Conservation (phyloP, 306 rosid species). For the Quercus berberidifolia region DNA sequence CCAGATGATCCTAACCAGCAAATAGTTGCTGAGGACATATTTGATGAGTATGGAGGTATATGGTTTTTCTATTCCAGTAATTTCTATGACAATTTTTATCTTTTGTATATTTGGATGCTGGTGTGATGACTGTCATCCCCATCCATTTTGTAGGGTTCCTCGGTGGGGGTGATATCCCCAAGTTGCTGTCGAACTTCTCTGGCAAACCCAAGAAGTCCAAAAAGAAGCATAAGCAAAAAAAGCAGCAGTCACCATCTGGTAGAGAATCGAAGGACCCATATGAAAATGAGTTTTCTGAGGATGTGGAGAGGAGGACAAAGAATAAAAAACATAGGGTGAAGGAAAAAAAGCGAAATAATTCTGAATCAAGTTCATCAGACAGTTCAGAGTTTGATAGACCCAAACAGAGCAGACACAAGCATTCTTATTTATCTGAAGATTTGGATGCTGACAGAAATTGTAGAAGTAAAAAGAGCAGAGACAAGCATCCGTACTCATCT, state of each 20-base stretch:
- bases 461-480: slow-evolving; percentile 24
- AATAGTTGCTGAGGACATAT: slow-evolving; percentile 92
- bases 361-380: slow-evolving; percentile 52
- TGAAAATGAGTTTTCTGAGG: slow-evolving; percentile 40
- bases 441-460: slow-evolving; percentile 13
- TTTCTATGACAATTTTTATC: background rate
- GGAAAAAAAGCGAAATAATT: slow-evolving; percentile 40
- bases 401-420: slow-evolving; percentile 34
- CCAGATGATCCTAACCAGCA: slow-evolving; percentile 97
- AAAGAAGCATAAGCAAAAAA: slow-evolving; percentile 56
- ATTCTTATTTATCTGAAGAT: slow-evolving; percentile 22
- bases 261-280: slow-evolving; percentile 28
- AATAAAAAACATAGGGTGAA: slow-evolving; percentile 37
- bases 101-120: background rate
- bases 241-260: slow-evolving; percentile 15
- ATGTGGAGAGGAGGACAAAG: slow-evolving; percentile 40
- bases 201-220: slow-evolving; percentile 62
- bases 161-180: slow-evolving; percentile 59
- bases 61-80: slow-evolving; percentile 6
- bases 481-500: slow-evolving; percentile 28
- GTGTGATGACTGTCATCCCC: slow-evolving; percentile 3
- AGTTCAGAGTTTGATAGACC: slow-evolving; percentile 34
- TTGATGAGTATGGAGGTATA: slow-evolving; percentile 96
- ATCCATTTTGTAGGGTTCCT: slow-evolving; percentile 66
- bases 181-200: slow-evolving; percentile 59